Conservation (phyloP, 495 filamentous ascomycete genomes). For the Cercophora sp. region DNA sequence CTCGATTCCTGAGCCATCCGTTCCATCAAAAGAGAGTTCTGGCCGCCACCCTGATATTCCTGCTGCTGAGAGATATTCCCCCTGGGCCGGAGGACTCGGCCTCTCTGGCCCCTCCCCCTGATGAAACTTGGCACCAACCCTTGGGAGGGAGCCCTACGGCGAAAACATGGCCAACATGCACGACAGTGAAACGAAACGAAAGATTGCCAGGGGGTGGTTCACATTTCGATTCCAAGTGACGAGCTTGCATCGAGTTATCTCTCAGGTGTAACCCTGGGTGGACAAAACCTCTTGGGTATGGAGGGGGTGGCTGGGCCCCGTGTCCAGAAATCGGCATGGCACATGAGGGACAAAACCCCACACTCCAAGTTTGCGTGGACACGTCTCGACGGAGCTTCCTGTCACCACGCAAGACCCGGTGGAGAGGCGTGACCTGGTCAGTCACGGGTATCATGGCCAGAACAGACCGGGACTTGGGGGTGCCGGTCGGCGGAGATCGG, state of each 20-base stretch:
- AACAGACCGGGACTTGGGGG: too few species aligned
- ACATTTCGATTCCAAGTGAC: too few species aligned
- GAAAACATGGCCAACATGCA: neutral
- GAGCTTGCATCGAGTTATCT: too few species aligned
- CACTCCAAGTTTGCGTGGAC: neutral
- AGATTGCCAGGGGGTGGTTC: neutral
- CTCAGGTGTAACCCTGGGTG: too few species aligned
- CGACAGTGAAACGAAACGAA: slow-evolving; percentile 9
- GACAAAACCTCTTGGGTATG: too few species aligned
- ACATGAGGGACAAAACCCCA: slow-evolving; percentile 8
- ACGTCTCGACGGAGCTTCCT: neutral
- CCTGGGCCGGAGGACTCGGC: neutral
- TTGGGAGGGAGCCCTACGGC: neutral
- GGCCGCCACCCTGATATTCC: too few species aligned
- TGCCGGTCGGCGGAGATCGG: neutral
- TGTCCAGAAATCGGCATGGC: neutral
- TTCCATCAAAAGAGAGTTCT: too few species aligned
- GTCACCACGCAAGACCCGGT: too few species aligned
- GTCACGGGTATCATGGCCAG: neutral
- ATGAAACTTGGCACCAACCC: slow-evolving; percentile 3
- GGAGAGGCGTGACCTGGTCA: neutral
- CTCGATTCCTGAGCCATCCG: neutral
- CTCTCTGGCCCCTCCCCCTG: neutral
- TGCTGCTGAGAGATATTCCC: too few species aligned
- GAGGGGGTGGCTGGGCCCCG: neutral